Conservation (phyloP, 2,329 filamentous ascomycete species). For the Akanthomyces uredinophilus region DNA sequence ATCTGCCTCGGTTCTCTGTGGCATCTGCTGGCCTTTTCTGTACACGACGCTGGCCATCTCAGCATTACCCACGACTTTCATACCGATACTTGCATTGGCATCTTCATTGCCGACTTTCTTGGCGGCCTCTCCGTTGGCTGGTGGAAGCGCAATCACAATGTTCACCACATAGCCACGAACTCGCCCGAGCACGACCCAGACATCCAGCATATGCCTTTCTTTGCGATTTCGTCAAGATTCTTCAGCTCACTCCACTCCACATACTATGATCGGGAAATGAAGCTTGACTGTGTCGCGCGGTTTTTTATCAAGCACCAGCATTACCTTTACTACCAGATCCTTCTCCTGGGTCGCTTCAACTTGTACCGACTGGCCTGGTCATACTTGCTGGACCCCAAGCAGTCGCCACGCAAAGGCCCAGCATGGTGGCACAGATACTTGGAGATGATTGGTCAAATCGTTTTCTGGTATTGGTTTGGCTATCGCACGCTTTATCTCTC, state of each 20-base stretch:
- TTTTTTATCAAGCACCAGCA: conserved; percentile 66
- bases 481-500: conserved; percentile 71
- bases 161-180: conserved; percentile 95
- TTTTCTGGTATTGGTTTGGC: conserved; percentile 85
- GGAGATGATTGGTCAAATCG: conserved; percentile 68
- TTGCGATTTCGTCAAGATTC: conserved; percentile 79
- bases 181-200: conserved; percentile 93
- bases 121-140: conserved; percentile 87
- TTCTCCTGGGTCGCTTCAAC: conserved; percentile 80
- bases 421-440: conserved; percentile 80
- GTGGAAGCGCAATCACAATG: conserved; percentile 97
- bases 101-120: conserved; percentile 82
- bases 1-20: conserved; percentile 77
- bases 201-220: conserved; percentile 85
- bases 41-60: conserved; percentile 95
- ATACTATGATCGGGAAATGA: conserved; percentile 77
- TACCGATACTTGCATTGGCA: conserved; percentile 77
- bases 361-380: conserved; percentile 78
- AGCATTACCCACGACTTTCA: conserved; percentile 90
- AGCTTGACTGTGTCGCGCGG: conserved; percentile 67
- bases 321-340: conserved; percentile 76
- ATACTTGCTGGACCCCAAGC: conserved; percentile 59
- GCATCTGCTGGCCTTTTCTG: conserved; percentile 92
- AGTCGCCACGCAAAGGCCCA: conserved; percentile 67
- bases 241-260: conserved; percentile 68